These are phyloP conservation scores for Citrus trifoliata DNA, from an alignment of 345 rosid genomes.

Conservation along the genomic window DNA sequence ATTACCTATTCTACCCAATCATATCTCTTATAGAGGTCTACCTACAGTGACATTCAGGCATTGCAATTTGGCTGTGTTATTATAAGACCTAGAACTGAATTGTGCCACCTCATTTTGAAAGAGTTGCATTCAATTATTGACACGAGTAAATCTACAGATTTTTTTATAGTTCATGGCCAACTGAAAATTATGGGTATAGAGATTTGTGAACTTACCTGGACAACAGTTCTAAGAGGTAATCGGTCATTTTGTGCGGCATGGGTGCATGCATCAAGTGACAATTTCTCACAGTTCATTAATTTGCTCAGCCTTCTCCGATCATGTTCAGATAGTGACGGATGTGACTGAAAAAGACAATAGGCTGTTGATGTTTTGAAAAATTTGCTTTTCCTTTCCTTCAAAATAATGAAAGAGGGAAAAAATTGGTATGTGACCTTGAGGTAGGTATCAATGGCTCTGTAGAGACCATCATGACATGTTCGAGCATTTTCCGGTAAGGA, in stretches of 20 bases:
- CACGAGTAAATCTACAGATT: neutral
- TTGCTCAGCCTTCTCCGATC: slow-evolving; percentile 74
- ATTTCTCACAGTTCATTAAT: slow-evolving; percentile 66
- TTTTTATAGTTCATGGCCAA: neutral
- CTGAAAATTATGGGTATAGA: neutral
- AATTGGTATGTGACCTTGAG: slow-evolving; percentile 55
- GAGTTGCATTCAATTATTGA: neutral
- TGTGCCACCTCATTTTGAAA: neutral
- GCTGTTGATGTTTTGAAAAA: neutral
- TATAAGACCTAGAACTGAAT: neutral
- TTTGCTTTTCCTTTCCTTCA: neutral
- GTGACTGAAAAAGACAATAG: slow-evolving; percentile 48
- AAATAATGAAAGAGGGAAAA: neutral
- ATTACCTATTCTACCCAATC: neutral
- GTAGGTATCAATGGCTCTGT: slow-evolving; percentile 87
- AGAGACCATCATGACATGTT: slow-evolving; percentile 80
- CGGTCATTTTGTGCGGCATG: slow-evolving; percentile 97
- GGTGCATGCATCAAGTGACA: slow-evolving; percentile 82
- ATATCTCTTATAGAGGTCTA: neutral
- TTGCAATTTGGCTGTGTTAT: neutral
- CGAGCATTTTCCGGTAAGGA: slow-evolving; percentile 63
- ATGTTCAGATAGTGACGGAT: slow-evolving; percentile 65
- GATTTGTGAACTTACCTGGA: slow-evolving; percentile 56
- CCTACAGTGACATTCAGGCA: too few species aligned
- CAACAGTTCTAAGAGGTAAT: slow-evolving; percentile 72